Conservation (phyloP, 2,329 filamentous ascomycete genomes). For the Onygenales sp. region DNA sequence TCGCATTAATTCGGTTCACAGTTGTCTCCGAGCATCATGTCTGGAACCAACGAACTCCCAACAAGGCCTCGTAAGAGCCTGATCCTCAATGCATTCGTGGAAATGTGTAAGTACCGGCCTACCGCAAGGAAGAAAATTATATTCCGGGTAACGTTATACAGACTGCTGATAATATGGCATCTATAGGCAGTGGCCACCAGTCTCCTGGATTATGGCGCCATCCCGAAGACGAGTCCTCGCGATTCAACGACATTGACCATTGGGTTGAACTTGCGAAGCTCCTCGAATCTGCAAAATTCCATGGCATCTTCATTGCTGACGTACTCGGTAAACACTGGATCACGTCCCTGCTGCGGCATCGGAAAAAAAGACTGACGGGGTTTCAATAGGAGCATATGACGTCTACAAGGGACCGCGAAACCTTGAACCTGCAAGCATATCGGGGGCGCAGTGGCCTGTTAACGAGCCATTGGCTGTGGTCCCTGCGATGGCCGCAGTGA, state of each 20-base stretch:
- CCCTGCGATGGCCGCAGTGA: constrained; percentile 59
- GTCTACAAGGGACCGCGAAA: constrained; percentile 56
- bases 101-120: constrained; percentile 30
- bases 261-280: constrained; percentile 53
- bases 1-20: background rate
- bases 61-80: constrained; percentile 27
- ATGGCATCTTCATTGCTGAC: constrained; percentile 59
- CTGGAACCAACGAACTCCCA: background rate
- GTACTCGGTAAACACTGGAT: constrained; percentile 41
- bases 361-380: background rate
- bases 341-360: constrained; percentile 15
- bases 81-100: constrained; percentile 44
- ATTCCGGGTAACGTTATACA: background rate
- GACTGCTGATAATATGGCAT: background rate
- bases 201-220: constrained; percentile 55
- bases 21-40: background rate
- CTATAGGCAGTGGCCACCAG: constrained; percentile 40
- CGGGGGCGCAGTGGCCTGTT: constrained; percentile 62
- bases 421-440: constrained; percentile 49
- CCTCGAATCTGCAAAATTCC: constrained; percentile 53
- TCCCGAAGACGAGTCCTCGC: constrained; percentile 52
- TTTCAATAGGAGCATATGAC: constrained; percentile 50
- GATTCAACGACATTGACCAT: constrained; percentile 52
- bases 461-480: constrained; percentile 57
- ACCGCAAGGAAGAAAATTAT: background rate